Base-by-base conservation (phyloP, 441 rosid species). In the Breynia disticha region DNA sequence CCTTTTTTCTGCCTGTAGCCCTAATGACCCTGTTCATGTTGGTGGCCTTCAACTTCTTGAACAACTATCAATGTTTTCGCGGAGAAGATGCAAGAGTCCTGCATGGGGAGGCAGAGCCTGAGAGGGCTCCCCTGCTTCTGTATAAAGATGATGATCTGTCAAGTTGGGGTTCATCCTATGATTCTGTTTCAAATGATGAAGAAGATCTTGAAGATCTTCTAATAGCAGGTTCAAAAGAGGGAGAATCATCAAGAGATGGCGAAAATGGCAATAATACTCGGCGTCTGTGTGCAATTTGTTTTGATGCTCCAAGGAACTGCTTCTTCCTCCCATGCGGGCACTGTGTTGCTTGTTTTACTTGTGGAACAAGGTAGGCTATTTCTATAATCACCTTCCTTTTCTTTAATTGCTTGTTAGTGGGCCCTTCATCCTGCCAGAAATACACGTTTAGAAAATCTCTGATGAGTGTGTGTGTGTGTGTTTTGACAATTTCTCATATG, bases 271-370 rank as follows among this genome's bases (percentile, higher is more conserved):
- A 73, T 63, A 67, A 74, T 54, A 57, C 66, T 0, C 61, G 48
- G 0, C 53, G 59, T 35, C 58, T 63, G 22, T 72, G 77, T 45
- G 72, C 63, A 2, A 68, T 77, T 50, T 82, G 88, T 65, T 75
- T 61, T 47, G 78, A 75, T 65, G 63, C 79, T 16, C 70, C 69
- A 1, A 73, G 78, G 48, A 80, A 79, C 35, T 75, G 85, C 63
- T 82, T 82, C 60, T 82, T 82, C 58, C 81, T 82, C 49, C 88
- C 88, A 5, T 82, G 88, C 38, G 85, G 83, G 17, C 88, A 82
- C 51, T 72, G 74, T 46, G 80, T 72, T 5, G 62, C 83, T 20
- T 82, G 88, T 66, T 79, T 71, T 60, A 60, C 68, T 6, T 79
- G 85, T 46, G 84, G 78, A 71, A 56, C 72, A 53, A 79, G 88